These are phyloP conservation scores for Purpureocillium lavendulum DNA, from an alignment of 2,329 filamentous ascomycete species.

Conservation along the genomic window DNA sequence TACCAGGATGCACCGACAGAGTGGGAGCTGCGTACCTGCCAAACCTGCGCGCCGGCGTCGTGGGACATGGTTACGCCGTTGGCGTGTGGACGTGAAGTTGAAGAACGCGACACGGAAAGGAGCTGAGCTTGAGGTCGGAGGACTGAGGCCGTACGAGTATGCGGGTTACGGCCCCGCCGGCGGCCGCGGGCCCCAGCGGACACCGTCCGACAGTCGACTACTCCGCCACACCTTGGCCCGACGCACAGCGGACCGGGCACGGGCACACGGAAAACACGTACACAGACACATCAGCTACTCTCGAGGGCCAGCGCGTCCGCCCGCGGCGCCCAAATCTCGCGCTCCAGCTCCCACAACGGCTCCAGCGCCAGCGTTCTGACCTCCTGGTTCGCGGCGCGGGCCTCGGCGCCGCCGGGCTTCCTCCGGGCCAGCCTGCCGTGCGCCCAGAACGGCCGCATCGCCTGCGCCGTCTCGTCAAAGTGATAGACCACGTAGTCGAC, in stretches of 20 bases:
- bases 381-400: too few species aligned
- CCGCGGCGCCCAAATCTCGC: slow-evolving; percentile 51
- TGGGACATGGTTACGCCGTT: not conserved
- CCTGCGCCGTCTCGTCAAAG: not conserved
- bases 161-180: not conserved
- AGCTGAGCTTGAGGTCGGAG: too few species aligned
- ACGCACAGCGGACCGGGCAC: too few species aligned
- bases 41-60: not conserved
- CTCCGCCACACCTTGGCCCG: not conserved
- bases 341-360: slow-evolving; percentile 57
- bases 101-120: too few species aligned
- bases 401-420: slow-evolving; percentile 27
- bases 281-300: too few species aligned
- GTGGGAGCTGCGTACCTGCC: not conserved
- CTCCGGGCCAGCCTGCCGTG: slow-evolving; percentile 24
- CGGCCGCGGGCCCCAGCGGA: not conserved
- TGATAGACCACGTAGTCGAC: slow-evolving; percentile 7
- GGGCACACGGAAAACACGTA: too few species aligned
- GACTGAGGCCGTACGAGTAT: not conserved
- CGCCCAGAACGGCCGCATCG: slow-evolving; percentile 2
- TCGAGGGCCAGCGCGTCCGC: not conserved
- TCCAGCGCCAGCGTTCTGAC: slow-evolving; percentile 35
- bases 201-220: not conserved
- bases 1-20: too few species aligned
- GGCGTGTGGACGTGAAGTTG: too few species aligned